These are phyloP conservation scores for Neurospora crassa DNA, from an alignment of 2,329 filamentous ascomycete genomes.

Conservation along the genomic window DNA sequence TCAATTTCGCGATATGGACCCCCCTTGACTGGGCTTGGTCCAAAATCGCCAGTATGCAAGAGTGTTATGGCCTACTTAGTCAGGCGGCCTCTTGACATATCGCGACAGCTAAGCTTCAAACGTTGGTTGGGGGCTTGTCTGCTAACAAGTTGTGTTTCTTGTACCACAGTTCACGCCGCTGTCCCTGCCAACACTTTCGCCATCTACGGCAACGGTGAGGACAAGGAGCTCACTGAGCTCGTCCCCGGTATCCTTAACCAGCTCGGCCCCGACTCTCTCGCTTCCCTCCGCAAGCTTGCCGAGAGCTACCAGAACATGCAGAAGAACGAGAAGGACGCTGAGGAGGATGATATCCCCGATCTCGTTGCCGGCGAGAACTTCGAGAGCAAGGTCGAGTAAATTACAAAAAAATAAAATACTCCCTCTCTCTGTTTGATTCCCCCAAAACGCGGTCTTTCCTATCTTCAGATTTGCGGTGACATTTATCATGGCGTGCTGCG, in stretches of 20 bases:
- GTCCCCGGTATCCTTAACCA: slow-evolving; percentile 99
- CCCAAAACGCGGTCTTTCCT: neutral
- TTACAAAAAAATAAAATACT: slow-evolving; percentile 1
- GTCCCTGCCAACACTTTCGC: slow-evolving; percentile 98
- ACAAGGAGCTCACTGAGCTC: slow-evolving; percentile 99
- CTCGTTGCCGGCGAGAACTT: slow-evolving; percentile 97
- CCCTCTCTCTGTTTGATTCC: neutral
- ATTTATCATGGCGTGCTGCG: neutral
- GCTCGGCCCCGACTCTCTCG: slow-evolving; percentile 94
- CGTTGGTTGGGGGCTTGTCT: neutral
- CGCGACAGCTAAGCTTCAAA: neutral
- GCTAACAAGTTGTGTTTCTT: slow-evolving; percentile 7
- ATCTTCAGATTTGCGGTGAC: neutral
- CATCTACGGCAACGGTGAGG: slow-evolving; percentile 97
- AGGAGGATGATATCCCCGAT: slow-evolving; percentile 92
- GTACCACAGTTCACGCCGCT: slow-evolving; percentile 73
- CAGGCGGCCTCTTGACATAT: neutral
- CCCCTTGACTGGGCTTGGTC: neutral
- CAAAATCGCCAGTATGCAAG: neutral
- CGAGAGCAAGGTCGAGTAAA: slow-evolving; percentile 92
- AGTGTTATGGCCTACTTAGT: neutral
- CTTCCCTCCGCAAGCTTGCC: slow-evolving; percentile 93
- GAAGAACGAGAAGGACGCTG: slow-evolving; percentile 72
- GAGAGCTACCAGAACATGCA: slow-evolving; percentile 99
- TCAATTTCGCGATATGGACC: slow-evolving; percentile 2